A percentile compares a stretch with the other conserved stretches of the same genome.
These are phyloP conservation scores for Fusarium chaquense DNA, from an alignment of 2,329 filamentous ascomycete genomes.

Conservation along the genomic window DNA sequence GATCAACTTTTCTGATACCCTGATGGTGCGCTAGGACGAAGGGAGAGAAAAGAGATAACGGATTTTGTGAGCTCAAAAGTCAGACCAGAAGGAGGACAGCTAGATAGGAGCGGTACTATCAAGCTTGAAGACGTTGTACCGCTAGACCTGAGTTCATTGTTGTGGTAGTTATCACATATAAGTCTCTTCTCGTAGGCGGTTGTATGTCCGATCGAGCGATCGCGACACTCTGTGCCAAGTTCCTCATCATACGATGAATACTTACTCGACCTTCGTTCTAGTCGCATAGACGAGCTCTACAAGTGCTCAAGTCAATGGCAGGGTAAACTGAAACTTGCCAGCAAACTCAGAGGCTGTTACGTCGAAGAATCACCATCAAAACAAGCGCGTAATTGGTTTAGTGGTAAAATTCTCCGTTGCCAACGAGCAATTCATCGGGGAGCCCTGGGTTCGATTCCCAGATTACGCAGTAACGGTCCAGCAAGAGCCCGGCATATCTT, in stretches of 20 bases:
- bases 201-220: neutral
- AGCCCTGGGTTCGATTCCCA: conserved; percentile 30
- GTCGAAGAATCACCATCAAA: accelerated
- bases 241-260: accelerated
- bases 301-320: neutral
- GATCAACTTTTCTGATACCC: no score
- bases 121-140: neutral
- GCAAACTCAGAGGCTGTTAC: neutral
- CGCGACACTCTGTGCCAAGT: accelerated
- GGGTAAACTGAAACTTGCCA: accelerated
- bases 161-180: neutral
- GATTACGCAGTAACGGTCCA: conserved; percentile 3
- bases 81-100: neutral
- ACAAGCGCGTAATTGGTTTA: conserved; percentile 27
- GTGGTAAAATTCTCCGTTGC: conserved; percentile 33
- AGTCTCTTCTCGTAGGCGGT: neutral
- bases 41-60: neutral
- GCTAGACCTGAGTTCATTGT: no score
- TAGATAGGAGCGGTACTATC: neutral
- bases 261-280: neutral
- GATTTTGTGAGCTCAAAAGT: neutral
- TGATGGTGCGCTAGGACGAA: neutral
- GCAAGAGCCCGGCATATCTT: accelerated
- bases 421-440: neutral
- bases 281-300: accelerated